Percentiles rank a stretch among this genome's conserved stretches.
phyloP scores from a whole-genome alignment of 352 stramenopile genomes.

The Pythium periplocum region DNA sequence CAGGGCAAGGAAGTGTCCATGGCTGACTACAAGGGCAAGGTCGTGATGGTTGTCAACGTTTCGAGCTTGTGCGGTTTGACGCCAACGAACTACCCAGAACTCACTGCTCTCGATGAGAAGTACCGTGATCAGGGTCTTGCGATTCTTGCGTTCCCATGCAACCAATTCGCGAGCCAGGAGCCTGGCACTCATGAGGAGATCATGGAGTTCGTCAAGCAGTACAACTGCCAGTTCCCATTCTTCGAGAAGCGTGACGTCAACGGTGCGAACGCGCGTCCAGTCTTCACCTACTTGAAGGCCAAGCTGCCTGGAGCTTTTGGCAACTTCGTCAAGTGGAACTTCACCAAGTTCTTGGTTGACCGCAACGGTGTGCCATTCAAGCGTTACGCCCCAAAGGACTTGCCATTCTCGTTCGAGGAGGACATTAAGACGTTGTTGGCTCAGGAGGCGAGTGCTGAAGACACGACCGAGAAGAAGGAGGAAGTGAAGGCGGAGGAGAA shows the following conservation, averaged over 20 bases:
- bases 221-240: constrained; percentile 40
- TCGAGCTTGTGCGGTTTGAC: constrained; percentile 19
- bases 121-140: constrained; percentile 53
- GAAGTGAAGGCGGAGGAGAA: constrained; percentile 2
- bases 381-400: constrained; percentile 55
- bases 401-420: constrained; percentile 55
- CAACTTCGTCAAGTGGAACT: constrained; percentile 86
- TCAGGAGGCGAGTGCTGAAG: constrained; percentile 25
- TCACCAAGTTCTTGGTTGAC: constrained; percentile 84
- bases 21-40: constrained; percentile 32
- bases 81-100: constrained; percentile 68
- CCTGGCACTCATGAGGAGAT: constrained; percentile 53
- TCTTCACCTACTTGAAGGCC: constrained; percentile 79
- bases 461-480: not conserved
- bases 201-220: constrained; percentile 51
- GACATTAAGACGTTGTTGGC: constrained; percentile 70
- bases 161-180: constrained; percentile 83
- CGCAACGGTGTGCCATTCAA: constrained; percentile 61
- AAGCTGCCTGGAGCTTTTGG: constrained; percentile 70
- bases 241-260: constrained; percentile 85
- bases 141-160: constrained; percentile 80
- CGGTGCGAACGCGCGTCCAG: constrained; percentile 62
- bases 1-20: constrained; percentile 52
- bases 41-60: constrained; percentile 20
- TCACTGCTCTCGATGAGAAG: constrained; percentile 51